Evolutionary conservation across 1,284 basidiomycete species (phyloP), one percentile per base, ranked within the genome.

Genomic region (Somion occarium): DNA sequence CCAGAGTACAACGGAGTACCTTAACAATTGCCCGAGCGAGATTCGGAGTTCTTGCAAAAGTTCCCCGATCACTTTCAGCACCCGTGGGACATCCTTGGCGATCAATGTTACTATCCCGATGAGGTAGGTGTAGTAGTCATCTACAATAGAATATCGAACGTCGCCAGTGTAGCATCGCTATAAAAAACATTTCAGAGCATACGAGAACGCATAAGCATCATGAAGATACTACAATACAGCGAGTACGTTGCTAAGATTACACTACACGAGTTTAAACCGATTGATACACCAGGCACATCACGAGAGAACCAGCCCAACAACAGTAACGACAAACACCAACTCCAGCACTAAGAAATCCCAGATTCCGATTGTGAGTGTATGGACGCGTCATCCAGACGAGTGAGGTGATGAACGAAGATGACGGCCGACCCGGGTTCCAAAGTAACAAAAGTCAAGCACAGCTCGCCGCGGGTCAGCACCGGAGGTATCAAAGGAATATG

Each of bases 401-500:
- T 5, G 18, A 18, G 20, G 20, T 7, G 9, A 38, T 13, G 13
- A 41, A 5, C 19, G 37, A 48, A 48, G 46, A 19, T 27, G 23
- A n/a, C 20, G 34, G 34, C 46, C 20, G 38, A 22, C 46, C 46
- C 30, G 38, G 46, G 46, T 48, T 38, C 27, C 27, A 48, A 47
- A 38, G 11, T 19, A 24, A 22, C 9, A 45, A 9, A 22, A 22
- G 18, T 9, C 39, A 42, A 42, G 19, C 39, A n/a, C n/a, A 42
- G 9, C 5, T 39, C 19, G 13, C 18, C 46, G 37, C 46, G 46
- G 46, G 46, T 25, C 46, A 41, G 46, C 46, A 48, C 46, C 46
- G 23, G 9, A 27, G 27, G 24, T 38, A 24, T 7, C 5, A 26
- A 15, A 12, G 44, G 18, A 18, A 26, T 15, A 15, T 34, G 15